Base-by-base conservation (phyloP, 768 basidiomycete genomes). In the Kwoniella mangroviensis region DNA sequence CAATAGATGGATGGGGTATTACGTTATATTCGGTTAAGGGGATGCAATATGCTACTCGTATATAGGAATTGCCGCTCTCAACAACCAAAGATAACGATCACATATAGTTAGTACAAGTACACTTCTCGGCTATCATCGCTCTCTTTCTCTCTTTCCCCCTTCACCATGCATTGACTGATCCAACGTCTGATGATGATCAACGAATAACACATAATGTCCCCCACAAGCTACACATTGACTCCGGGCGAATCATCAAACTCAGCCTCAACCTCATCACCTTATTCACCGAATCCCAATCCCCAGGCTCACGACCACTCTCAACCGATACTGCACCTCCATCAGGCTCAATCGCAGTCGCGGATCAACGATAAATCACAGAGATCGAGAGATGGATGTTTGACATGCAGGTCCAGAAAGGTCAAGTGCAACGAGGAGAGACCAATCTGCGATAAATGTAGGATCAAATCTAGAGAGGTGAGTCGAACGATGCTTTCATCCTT, bases 381-480 rank as follows among this genome's bases (percentile, higher is more conserved):
- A 52, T 66, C 70, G 26, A 66, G 64, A 67, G 65, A 66, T 34
- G 71, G 71, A 7, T 72, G 71, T 63, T 52, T 72, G 57, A 68
- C 71, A 19, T 72, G 71, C 40, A 49, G 71, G n/a, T 3, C 40
- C 6, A 62, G 71, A 2, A 72, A 72, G 40, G 67, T 72, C 28
- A 72, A 72, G 43, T 72, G 71, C 52, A 65, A 72, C 41, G 71
- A 72, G 43, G 28, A 34, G 24, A 58, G 58, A 58, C 71, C 71
- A 2, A 13, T 56, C 3, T 72, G 71, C 52, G 67, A 62, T 43
- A 72, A 72, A 26, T 72, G 71, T 24, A 34, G 67, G 28, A 72
- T 69, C 45, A 69, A 69, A 53, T 45, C 40, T 4, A 59, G 71
- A 61, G 63, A 68, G 63, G 71, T 72, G 53, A 61, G 67, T 67